These are phyloP conservation scores for Castanea mollissima DNA, from an alignment of 306 rosid species.

Conservation along the genomic window DNA sequence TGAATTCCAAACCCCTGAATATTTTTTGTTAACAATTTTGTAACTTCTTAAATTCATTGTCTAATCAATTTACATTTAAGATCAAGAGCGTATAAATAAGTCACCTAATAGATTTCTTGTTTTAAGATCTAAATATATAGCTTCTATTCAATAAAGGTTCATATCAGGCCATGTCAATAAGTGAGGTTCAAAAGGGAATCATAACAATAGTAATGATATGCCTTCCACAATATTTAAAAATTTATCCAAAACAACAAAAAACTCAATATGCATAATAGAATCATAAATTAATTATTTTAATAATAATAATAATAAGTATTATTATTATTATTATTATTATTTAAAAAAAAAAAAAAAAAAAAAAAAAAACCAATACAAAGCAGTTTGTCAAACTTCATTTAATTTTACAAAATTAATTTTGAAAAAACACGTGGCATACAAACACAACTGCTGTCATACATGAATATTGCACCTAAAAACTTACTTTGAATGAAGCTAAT, in stretches of 20 bases:
- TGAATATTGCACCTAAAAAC: constrained; percentile 6
- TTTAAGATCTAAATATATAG: not conserved
- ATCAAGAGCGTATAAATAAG: not conserved
- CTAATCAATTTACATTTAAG: not conserved
- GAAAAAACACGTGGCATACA: not conserved
- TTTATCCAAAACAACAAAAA: not conserved
- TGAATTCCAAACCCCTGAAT: not conserved
- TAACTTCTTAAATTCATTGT: not conserved
- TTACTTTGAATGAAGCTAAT: constrained; percentile 62
- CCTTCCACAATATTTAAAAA: constrained; percentile 9
- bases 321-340: too few species aligned
- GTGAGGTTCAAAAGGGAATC: not conserved
- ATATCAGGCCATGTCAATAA: not conserved
- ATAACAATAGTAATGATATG: not conserved
- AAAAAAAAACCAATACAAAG: not conserved
- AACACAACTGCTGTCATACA: not conserved
- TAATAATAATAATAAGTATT: too few species aligned
- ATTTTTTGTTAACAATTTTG: not conserved
- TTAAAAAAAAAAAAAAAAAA: too few species aligned
- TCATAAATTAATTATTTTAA: not conserved
- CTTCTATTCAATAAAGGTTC: not conserved
- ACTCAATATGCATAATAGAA: not conserved
- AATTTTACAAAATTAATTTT: not conserved
- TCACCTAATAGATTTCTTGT: too few species aligned
- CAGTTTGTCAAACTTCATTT: not conserved